Conservation (phyloP, 2,329 filamentous ascomycete genomes). For the Pyrenophora seminiperda region DNA sequence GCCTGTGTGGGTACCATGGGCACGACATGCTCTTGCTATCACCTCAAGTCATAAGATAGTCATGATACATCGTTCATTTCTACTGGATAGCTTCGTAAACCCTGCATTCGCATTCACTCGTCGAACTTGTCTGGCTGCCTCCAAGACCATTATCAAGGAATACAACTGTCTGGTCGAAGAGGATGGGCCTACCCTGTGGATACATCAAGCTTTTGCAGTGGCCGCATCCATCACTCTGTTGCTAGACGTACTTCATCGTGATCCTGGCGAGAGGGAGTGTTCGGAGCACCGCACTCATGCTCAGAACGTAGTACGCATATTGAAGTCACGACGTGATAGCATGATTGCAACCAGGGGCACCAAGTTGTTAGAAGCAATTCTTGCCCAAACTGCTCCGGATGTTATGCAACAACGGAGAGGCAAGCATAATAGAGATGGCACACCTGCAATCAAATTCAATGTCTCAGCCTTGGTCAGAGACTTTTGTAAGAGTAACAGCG, state of each 20-base stretch:
- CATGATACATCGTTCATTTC: constrained; percentile 49
- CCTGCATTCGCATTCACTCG: constrained; percentile 44
- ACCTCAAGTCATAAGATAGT: constrained; percentile 41
- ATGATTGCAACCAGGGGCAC: background rate
- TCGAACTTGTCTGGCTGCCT: constrained; percentile 46
- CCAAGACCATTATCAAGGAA: constrained; percentile 48
- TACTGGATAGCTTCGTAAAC: constrained; percentile 45
- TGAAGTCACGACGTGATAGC: background rate
- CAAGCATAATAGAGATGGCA: background rate
- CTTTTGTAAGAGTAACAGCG: background rate
- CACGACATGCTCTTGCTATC: constrained; percentile 6
- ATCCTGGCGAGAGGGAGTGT: background rate
- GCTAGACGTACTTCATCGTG: background rate
- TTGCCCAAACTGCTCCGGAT: background rate
- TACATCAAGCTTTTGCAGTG: constrained; percentile 45
- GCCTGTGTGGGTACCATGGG: constrained; percentile 44
- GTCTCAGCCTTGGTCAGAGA: background rate
- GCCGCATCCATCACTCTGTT: background rate
- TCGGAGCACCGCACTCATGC: background rate
- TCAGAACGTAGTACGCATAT: background rate
- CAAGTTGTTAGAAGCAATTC: background rate
- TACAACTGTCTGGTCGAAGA: constrained; percentile 40
- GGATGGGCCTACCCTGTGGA: constrained; percentile 47
- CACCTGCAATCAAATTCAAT: background rate
- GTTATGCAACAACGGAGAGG: background rate